Evolutionary conservation across 805 yeast genomes (phyloP).

Genomic region (Scheffersomyces amazonensis): DNA sequence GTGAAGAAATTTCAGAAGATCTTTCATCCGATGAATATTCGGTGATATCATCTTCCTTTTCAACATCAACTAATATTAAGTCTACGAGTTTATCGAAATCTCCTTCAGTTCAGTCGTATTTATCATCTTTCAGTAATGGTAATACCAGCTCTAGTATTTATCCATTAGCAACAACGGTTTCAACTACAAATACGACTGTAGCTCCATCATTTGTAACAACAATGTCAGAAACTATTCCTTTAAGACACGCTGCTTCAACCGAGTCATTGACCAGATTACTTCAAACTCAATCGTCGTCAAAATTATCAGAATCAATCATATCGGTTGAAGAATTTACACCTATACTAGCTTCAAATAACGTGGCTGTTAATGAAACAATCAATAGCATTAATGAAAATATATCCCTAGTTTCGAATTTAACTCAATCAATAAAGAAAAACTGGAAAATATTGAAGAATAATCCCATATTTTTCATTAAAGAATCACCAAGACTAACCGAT

Average conservation of each 20-base stretch:
- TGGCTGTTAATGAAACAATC: background rate
- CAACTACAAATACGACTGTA: background rate
- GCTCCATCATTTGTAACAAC: background rate
- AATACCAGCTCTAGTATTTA: too few species aligned
- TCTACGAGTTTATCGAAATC: background rate
- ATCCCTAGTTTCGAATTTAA: slow-evolving; percentile 10
- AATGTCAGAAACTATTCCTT: background rate
- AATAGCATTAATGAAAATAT: background rate
- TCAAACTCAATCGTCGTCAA: too few species aligned
- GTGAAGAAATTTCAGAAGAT: slow-evolving; percentile 3
- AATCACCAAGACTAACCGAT: slow-evolving; percentile 13
- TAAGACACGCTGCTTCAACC: slow-evolving; percentile 2
- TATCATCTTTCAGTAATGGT: background rate
- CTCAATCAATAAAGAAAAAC: slow-evolving; percentile 10
- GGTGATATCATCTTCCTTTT: slow-evolving; percentile 4
- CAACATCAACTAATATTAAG: background rate
- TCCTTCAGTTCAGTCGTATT: background rate
- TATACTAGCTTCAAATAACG: background rate
- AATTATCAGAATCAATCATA: background rate
- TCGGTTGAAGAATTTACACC: background rate
- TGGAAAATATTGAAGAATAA: slow-evolving; percentile 4
- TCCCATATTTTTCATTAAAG: slow-evolving; percentile 6
- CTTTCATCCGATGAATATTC: slow-evolving; percentile 4
- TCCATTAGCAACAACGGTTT: background rate
- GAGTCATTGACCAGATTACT: slow-evolving; percentile 6